A percentile compares a stretch with the other conserved stretches of the same genome.
Evolutionary conservation across 805 yeast genomes (phyloP).

Genomic region (Pichia sporocuriosa): DNA sequence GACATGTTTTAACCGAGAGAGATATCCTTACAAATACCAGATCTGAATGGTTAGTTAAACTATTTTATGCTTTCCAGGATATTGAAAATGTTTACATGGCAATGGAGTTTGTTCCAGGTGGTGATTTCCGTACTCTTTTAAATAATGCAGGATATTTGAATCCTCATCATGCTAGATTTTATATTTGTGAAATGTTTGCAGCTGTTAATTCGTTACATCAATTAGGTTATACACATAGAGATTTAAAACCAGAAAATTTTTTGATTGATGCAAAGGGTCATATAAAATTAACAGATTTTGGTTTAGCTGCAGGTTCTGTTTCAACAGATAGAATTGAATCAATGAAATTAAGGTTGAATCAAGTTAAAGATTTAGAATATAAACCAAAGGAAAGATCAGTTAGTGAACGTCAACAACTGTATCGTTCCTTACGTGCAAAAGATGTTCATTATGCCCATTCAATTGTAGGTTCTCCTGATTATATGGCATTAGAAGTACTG

Average conservation of each 20-base stretch:
- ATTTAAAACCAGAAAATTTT: constrained; percentile 91
- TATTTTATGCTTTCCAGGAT: constrained; percentile 93
- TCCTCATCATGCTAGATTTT: constrained; percentile 94
- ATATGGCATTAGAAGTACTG: constrained; percentile 96
- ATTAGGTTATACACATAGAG: constrained; percentile 94
- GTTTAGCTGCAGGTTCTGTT: constrained; percentile 93
- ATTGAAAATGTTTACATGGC: constrained; percentile 84
- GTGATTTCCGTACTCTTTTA: constrained; percentile 90
- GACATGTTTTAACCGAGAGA: constrained; percentile 92
- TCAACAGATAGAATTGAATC: constrained; percentile 90
- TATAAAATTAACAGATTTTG: constrained; percentile 91
- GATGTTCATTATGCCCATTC: constrained; percentile 89
- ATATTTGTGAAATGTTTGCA: constrained; percentile 92
- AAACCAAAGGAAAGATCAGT: constrained; percentile 66
- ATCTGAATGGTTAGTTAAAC: constrained; percentile 91
- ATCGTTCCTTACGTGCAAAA: constrained; percentile 66
- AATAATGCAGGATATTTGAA: constrained; percentile 89
- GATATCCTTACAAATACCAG: constrained; percentile 95
- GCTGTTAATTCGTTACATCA: constrained; percentile 91
- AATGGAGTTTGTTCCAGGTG: constrained; percentile 99
- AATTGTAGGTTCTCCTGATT: constrained; percentile 97
- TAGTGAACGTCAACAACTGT: constrained; percentile 80
- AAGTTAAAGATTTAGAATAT: constrained; percentile 68
- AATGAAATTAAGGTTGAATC: constrained; percentile 62
- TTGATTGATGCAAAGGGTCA: constrained; percentile 87